Evolutionary conservation across 352 stramenopile species (phyloP).

Genomic region (Phytophthora tentaculata): DNA sequence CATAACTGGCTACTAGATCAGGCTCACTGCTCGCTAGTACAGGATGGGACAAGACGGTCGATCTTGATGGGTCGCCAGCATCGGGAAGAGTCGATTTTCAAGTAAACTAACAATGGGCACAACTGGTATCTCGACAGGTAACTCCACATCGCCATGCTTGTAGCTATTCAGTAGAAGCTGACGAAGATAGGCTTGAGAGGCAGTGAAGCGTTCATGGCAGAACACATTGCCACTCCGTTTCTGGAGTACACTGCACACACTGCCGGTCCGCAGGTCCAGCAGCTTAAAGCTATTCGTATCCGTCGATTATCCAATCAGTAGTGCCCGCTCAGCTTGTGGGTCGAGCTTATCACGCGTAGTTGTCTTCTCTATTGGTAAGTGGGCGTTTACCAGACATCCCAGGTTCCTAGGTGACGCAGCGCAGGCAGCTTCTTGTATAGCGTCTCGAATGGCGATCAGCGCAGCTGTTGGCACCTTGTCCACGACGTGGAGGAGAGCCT

Average conservation of each 20-base stretch:
- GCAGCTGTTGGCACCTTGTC: conserved; percentile 10
- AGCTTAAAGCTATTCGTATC: conserved; percentile 30
- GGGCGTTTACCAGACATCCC: conserved; percentile 25
- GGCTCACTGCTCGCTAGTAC: background rate
- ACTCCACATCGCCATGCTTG: conserved; percentile 1
- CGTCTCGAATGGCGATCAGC: conserved; percentile 18
- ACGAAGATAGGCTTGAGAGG: conserved; percentile 1
- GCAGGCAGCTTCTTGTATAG: conserved; percentile 13
- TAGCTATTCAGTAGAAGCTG: conserved; percentile 14
- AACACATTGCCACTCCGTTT: conserved; percentile 15
- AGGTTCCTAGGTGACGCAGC: conserved; percentile 14
- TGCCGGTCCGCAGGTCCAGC: conserved; percentile 9
- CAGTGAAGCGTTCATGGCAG: conserved; percentile 17
- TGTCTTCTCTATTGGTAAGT: conserved; percentile 8
- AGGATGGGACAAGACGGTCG: background rate
- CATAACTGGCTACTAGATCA: background rate
- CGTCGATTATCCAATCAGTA: conserved; percentile 11
- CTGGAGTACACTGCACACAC: conserved; percentile 10
- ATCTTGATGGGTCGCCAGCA: background rate
- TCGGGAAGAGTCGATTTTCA: conserved; percentile 4
- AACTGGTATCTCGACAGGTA: conserved; percentile 8
- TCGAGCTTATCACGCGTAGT: conserved; percentile 15
- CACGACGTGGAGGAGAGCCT: conserved; percentile 15
- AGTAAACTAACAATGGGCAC: conserved; percentile 10
- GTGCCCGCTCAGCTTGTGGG: conserved; percentile 2